Conservation (phyloP, 345 rosid species). For the Boechera retrofracta region DNA sequence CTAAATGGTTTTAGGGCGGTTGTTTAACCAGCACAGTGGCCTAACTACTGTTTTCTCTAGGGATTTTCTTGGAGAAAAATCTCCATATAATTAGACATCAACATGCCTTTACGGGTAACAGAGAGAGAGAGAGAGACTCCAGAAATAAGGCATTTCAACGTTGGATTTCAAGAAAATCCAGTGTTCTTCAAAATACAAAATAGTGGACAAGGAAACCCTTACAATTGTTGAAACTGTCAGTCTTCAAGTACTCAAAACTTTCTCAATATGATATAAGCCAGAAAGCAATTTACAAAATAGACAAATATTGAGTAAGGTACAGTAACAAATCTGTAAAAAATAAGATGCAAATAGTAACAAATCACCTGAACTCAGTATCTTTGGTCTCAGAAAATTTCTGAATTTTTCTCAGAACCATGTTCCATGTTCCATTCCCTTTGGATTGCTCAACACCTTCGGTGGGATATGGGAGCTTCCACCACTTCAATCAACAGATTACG, state of each 20-base stretch:
- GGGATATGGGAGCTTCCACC: constrained; percentile 15
- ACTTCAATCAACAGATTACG: constrained; percentile 22
- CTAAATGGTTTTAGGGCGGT: constrained; percentile 27
- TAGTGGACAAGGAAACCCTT: background rate
- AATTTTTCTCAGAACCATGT: constrained; percentile 11
- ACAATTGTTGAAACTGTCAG: constrained; percentile 7
- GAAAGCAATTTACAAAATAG: constrained; percentile 13
- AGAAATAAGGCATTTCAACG: background rate
- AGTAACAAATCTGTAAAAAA: constrained; percentile 26
- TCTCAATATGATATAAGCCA: constrained; percentile 16
- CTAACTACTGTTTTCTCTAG: constrained; percentile 10
- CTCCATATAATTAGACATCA: background rate
- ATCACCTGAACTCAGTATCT: constrained; percentile 36
- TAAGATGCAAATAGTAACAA: constrained; percentile 11
- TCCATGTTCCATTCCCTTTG: constrained; percentile 21
- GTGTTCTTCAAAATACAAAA: constrained; percentile 20
- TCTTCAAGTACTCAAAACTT: constrained; percentile 31
- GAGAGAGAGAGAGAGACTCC: background rate
- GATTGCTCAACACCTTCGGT: background rate
- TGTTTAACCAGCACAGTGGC: constrained; percentile 22
- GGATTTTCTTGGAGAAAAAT: background rate
- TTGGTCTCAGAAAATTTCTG: constrained; percentile 9
- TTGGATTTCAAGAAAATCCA: background rate
- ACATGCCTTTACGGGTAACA: background rate
- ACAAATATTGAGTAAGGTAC: constrained; percentile 18